phyloP scores from a whole-genome alignment of 148 eudicot species.

The Cornus florida region DNA sequence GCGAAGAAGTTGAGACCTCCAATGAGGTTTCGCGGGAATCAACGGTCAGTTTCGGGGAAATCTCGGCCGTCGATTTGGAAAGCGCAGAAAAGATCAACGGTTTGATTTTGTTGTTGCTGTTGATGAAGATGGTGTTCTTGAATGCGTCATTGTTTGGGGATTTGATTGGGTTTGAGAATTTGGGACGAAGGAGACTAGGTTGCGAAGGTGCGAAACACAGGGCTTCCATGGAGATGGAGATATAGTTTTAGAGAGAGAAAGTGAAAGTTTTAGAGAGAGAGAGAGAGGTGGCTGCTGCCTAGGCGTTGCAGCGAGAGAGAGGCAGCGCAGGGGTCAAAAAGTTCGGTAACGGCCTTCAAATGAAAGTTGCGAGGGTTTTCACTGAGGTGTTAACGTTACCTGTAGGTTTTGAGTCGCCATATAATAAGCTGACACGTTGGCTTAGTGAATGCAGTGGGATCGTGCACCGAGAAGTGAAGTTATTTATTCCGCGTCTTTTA shows the following conservation, averaged over 20 bases:
- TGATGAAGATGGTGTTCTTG: background rate
- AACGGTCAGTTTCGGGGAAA: background rate
- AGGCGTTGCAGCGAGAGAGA: background rate
- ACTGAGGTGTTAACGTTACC: background rate
- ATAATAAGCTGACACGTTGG: background rate
- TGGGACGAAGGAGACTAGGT: conserved; percentile 16
- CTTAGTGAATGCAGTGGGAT: background rate
- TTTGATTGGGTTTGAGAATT: conserved; percentile 8
- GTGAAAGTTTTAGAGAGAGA: background rate
- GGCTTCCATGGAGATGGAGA: conserved; percentile 13
- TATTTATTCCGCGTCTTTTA: background rate
- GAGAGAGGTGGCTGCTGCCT: conserved; percentile 9
- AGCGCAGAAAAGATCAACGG: conserved; percentile 5
- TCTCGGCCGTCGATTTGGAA: conserved; percentile 22
- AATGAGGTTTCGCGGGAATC: conserved; percentile 14
- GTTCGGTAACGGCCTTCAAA: too few species aligned
- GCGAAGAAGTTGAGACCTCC: background rate
- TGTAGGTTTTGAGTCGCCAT: background rate
- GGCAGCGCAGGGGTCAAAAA: background rate
- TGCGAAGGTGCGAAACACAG: conserved; percentile 10
- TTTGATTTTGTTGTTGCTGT: background rate
- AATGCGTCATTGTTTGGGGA: background rate
- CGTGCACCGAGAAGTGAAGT: background rate
- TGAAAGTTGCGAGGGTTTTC: background rate
- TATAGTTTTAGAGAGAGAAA: background rate